A percentile compares a stretch with the other conserved stretches of the same genome.
Conservation (phyloP, 1,284 basidiomycete genomes). For the Cutaneotrichosporon sp. region DNA sequence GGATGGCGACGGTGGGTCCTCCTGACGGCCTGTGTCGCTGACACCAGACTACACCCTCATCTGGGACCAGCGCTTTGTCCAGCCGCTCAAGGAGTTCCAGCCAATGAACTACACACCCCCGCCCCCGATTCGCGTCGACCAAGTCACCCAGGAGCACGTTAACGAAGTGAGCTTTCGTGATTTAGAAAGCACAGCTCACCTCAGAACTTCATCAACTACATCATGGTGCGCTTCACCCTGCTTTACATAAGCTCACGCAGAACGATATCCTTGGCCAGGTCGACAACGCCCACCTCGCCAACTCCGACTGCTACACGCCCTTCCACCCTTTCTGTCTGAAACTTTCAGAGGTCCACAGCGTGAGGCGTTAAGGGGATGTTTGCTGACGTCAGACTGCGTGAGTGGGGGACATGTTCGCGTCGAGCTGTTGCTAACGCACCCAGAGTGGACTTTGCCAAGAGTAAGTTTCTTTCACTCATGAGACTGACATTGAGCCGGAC, state of each 20-base stretch:
- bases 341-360: conserved; percentile 44
- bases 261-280: conserved; percentile 52
- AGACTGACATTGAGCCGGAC: conserved; percentile 36
- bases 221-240: conserved; percentile 29
- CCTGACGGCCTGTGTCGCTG: accelerated
- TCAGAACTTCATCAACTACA: conserved; percentile 50
- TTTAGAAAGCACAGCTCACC: background rate
- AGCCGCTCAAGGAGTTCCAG: conserved; percentile 31
- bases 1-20: conserved; percentile 45
- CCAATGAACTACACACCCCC: conserved; percentile 51
- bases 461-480: conserved; percentile 20
- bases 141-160: conserved; percentile 45
- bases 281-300: conserved; percentile 49
- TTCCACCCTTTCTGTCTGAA: conserved; percentile 28
- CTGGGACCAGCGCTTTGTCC: conserved; percentile 50
- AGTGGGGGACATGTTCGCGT: conserved; percentile 7
- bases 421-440: conserved; percentile 4
- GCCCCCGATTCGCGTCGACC: conserved; percentile 34
- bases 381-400: conserved; percentile 43
- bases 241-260: conserved; percentile 13
- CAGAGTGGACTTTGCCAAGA: conserved; percentile 54
- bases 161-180: conserved; percentile 38
- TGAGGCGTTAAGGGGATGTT: conserved; percentile 20
- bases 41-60: conserved; percentile 48
- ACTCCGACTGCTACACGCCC: conserved; percentile 35